Conservation (phyloP, 129 eudicot genomes). For the Artemisia tridentata region DNA sequence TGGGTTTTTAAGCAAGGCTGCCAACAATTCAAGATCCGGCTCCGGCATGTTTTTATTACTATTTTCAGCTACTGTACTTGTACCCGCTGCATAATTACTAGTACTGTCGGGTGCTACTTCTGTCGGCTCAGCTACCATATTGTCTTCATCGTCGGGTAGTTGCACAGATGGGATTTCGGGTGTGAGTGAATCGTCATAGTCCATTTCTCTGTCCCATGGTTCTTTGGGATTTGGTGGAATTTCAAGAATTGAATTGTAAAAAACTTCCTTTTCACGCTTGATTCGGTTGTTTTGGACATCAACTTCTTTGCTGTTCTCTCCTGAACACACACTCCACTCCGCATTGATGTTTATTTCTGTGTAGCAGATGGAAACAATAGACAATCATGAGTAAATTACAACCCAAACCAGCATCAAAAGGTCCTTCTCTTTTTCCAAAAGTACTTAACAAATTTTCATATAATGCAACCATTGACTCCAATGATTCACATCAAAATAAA, state of each 20-base stretch:
- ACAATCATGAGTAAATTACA: constrained; percentile 16
- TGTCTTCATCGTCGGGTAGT: constrained; percentile 56
- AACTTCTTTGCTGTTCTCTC: constrained; percentile 84
- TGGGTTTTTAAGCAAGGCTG: constrained; percentile 82
- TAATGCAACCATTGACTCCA: too few relatives aligned
- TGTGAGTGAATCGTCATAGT: constrained; percentile 79
- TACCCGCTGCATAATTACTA: constrained; percentile 23
- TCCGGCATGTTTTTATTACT: constrained; percentile 34
- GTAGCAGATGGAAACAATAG: constrained; percentile 22
- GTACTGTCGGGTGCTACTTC: constrained; percentile 8
- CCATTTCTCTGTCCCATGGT: constrained; percentile 98
- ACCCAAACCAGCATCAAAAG: neutral
- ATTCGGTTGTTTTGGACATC: constrained; percentile 78
- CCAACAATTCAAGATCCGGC: constrained; percentile 85
- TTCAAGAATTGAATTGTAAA: constrained; percentile 52
- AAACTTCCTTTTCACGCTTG: constrained; percentile 65
- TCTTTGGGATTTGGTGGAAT: constrained; percentile 81
- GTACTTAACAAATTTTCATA: too few relatives aligned
- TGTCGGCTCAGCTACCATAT: constrained; percentile 10
- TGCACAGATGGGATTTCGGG: constrained; percentile 77
- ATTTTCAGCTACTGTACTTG: constrained; percentile 27
- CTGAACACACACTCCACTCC: constrained; percentile 62
- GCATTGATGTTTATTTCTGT: constrained; percentile 60
- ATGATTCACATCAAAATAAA: too few relatives aligned
- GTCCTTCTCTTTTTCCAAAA: neutral